Base-by-base conservation (phyloP, 129 eudicot genomes). In the Lactuca saligna region DNA sequence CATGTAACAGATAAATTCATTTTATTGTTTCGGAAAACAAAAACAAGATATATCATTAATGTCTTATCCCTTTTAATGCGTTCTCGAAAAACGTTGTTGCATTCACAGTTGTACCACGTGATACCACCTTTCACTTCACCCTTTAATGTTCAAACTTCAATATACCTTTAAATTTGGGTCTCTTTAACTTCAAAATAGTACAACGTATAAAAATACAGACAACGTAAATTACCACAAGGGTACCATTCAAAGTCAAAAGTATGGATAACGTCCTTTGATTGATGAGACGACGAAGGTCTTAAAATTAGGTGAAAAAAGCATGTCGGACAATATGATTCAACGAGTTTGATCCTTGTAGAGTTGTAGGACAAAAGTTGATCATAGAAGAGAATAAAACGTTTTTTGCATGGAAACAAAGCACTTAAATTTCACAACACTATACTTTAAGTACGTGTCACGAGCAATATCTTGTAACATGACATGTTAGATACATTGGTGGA, bases 21-120 rank as follows among this genome's bases (percentile, higher is more conserved):
- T 31, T 50, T 48, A 64, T 29, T 55, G 35, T 17, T 46, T 17
- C 25, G 20, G 70, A 73, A 64, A 73, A 54, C 78, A 73, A 73
- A 64, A 73, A 54, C 78, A 73, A 75, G 67, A 51, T 46, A 59
- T 54, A 17, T 13, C 68, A 75, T 66, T 57, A 57, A 75, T 66
- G 67, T 65, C 35, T 74, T 58, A 39, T 66, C 51, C 48, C 33
- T 61, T 55, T 5, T 70, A 33, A 42, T 59, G 15, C 3, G 7
- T 10, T 4, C 8, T 31, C 14, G 29, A 29, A 42, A 65, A 35
- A 49, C 57, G 50, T 44, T 2, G 62, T 58, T 66, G 33, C 54
- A 35, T 57, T 33, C 33, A 8, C 7, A 33, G 15, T 37, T 57
- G 54, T 57, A 51, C 60, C 66, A 33, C 67, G 59, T 71, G 58